Evolutionary conservation across 2,329 filamentous ascomycete species (phyloP).

Genomic region (Talaromyces sp.): DNA sequence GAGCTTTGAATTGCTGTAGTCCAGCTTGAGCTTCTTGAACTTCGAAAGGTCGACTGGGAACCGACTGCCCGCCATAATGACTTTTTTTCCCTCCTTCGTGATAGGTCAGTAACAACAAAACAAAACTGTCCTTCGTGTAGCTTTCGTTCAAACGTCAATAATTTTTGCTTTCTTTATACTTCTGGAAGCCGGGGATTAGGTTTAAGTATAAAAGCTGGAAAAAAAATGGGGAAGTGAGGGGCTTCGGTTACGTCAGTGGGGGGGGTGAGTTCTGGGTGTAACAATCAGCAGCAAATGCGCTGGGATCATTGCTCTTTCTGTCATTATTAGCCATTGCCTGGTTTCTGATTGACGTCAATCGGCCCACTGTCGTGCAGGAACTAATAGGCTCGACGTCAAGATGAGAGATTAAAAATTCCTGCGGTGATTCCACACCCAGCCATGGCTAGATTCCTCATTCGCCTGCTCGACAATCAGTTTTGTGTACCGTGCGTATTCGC

Average conservation of each 20-base stretch:
- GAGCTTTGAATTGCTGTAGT: conserved; percentile 29
- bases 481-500: background rate
- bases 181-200: background rate
- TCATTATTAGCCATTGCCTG: background rate
- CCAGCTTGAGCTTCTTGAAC: conserved; percentile 31
- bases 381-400: background rate
- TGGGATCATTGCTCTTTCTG: background rate
- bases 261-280: background rate
- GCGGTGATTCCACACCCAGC: too few species aligned
- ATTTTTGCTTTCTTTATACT: background rate
- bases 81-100: background rate
- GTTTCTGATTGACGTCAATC: background rate
- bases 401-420: background rate
- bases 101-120: background rate
- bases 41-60: conserved; percentile 29
- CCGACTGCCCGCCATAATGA: background rate
- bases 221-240: background rate
- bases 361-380: background rate
- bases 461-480: background rate
- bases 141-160: background rate
- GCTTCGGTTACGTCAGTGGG: background rate
- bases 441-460: background rate
- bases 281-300: background rate
- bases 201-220: background rate
- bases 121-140: background rate